These are phyloP conservation scores for Hemerocallis citrina DNA, from an alignment of 106 monocot genomes.

Conservation along the genomic window DNA sequence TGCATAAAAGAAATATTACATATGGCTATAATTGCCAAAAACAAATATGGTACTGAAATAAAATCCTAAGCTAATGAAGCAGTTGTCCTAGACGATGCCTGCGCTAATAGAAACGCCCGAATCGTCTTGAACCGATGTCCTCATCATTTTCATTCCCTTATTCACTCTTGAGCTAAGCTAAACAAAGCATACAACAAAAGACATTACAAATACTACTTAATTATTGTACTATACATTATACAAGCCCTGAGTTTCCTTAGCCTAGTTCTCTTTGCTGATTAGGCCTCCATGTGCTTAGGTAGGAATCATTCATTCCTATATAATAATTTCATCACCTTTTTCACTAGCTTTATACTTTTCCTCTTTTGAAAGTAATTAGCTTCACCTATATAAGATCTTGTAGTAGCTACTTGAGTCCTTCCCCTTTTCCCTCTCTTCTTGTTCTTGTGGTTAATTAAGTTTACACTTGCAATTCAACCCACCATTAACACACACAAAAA, in stretches of 20 bases:
- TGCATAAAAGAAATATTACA: no score
- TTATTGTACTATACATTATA: neutral
- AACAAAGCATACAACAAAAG: neutral
- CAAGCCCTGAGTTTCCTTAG: neutral
- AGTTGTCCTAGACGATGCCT: no score
- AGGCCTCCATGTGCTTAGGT: constrained; percentile 6
- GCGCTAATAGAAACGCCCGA: no score
- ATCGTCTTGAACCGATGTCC: no score
- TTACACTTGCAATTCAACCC: no score
- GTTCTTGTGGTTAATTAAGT: neutral
- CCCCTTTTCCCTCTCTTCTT: neutral
- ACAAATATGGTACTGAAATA: no score
- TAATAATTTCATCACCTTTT: no score
- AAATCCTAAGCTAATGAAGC: no score
- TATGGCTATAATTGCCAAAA: no score
- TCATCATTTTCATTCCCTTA: neutral
- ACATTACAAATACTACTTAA: neutral
- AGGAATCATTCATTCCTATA: constrained; percentile 12
- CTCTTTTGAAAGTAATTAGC: neutral
- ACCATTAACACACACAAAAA: no score
- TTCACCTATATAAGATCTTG: constrained; percentile 4
- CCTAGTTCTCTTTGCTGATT: constrained; percentile 6
- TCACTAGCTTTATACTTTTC: neutral
- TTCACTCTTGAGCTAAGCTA: no score
- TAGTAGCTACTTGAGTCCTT: neutral